These are phyloP conservation scores for Boechera divaricarpa DNA, from an alignment of 345 rosid genomes.

Conservation along the genomic window DNA sequence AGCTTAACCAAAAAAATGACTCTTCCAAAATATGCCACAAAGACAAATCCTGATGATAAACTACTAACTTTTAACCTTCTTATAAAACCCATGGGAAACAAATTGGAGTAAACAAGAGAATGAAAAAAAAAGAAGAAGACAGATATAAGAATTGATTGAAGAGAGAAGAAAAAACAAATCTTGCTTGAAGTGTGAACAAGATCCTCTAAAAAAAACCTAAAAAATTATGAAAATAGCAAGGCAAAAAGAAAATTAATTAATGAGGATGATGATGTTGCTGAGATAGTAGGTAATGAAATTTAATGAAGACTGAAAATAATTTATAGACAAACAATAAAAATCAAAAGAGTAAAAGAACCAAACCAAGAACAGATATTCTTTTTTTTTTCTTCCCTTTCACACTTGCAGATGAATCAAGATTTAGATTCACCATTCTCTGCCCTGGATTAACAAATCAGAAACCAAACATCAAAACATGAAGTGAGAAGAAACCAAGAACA, in stretches of 20 bases:
- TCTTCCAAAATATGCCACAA: conserved; percentile 22
- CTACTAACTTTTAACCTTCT: conserved; percentile 2
- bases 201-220: background rate
- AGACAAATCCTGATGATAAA: background rate
- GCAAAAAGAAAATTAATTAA: conserved; percentile 29
- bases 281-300: conserved; percentile 41
- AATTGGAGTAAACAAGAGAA: conserved; percentile 13
- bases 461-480: conserved; percentile 23
- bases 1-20: conserved; percentile 26
- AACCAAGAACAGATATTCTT: conserved; percentile 61
- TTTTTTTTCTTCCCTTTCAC: conserved; percentile 47
- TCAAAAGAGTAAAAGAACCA: conserved; percentile 43
- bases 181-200: conserved; percentile 32
- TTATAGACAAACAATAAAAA: conserved; percentile 49
- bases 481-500: background rate
- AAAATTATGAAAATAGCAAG: conserved; percentile 26
- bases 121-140: background rate
- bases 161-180: conserved; percentile 34
- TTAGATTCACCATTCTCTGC: conserved; percentile 9
- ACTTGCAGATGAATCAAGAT: conserved; percentile 47
- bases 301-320: conserved; percentile 29
- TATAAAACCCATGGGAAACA: conserved; percentile 23
- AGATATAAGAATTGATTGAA: conserved; percentile 21
- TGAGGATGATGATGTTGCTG: conserved; percentile 44
- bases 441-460: background rate